These are phyloP conservation scores for Tricholoma furcatifolium DNA, from an alignment of 768 basidiomycete species.

Conservation along the genomic window DNA sequence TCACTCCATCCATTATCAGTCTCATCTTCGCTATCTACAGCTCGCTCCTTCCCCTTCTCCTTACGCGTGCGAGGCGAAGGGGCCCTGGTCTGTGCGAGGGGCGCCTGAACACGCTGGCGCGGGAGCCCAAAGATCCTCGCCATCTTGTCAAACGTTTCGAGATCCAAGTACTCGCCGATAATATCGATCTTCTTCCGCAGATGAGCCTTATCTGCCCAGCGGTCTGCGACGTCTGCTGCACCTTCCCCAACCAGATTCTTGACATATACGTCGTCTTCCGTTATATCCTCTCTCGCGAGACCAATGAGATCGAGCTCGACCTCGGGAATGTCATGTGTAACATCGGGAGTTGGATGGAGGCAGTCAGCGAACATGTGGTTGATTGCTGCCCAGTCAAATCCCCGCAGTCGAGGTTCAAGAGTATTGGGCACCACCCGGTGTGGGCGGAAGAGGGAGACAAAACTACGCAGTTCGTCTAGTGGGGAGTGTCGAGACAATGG, in stretches of 20 bases:
- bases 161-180: constrained; percentile 43
- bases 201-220: constrained; percentile 55
- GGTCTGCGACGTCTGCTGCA: constrained; percentile 40
- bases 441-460: constrained; percentile 84
- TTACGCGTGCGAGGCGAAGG: constrained; percentile 4
- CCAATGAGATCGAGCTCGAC: constrained; percentile 9
- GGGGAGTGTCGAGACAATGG: constrained; percentile 87
- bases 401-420: constrained; percentile 44
- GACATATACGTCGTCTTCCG: constrained; percentile 48
- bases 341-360: constrained; percentile 33
- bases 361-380: constrained; percentile 64
- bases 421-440: constrained; percentile 79
- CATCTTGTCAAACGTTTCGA: constrained; percentile 31
- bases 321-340: background rate
- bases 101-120: background rate
- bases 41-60: constrained; percentile 18
- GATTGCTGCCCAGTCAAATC: constrained; percentile 76
- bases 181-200: constrained; percentile 41
- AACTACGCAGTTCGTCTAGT: constrained; percentile 77
- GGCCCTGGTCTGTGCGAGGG: background rate
- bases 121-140: constrained; percentile 29
- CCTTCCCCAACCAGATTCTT: constrained; percentile 68
- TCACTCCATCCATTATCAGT: constrained; percentile 36
- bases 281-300: constrained; percentile 13
- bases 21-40: constrained; percentile 31